Conservation (phyloP, 2,329 filamentous ascomycete species). For the Phialophora tarda region DNA sequence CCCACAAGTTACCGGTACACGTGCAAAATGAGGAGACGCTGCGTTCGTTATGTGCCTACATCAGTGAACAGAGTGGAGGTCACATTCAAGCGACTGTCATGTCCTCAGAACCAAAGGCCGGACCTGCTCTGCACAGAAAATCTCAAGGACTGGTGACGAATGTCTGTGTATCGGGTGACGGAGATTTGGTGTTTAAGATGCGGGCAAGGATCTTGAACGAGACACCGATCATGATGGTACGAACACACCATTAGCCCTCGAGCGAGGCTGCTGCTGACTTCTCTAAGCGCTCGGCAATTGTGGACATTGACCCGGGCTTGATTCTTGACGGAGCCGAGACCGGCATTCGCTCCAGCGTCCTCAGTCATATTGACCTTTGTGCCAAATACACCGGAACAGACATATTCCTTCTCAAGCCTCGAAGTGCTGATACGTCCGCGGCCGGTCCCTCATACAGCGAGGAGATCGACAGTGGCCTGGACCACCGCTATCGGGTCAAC, state of each 20-base stretch:
- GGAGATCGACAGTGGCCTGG: constrained; percentile 77
- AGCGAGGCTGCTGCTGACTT: constrained; percentile 31
- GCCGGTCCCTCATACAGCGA: constrained; percentile 70
- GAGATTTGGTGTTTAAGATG: constrained; percentile 87
- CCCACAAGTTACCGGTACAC: constrained; percentile 91
- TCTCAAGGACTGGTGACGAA: constrained; percentile 74
- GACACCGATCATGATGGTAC: constrained; percentile 88
- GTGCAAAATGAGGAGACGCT: constrained; percentile 82
- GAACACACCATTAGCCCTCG: constrained; percentile 42
- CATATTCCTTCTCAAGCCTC: constrained; percentile 92
- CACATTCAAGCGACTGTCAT: constrained; percentile 84
- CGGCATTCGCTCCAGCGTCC: constrained; percentile 74
- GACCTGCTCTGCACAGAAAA: constrained; percentile 54
- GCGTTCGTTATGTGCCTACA: constrained; percentile 77
- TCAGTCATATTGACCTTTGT: constrained; percentile 84
- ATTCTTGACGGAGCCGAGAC: constrained; percentile 76
- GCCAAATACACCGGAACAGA: constrained; percentile 90
- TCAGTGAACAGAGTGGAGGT: constrained; percentile 70
- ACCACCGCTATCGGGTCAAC: constrained; percentile 87
- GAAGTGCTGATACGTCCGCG: constrained; percentile 76
- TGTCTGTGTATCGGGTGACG: constrained; percentile 86
- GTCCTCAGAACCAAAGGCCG: constrained; percentile 76
- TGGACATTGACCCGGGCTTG: constrained; percentile 90
- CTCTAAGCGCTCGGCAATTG: constrained; percentile 80
- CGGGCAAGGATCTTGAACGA: constrained; percentile 88